Conservation (phyloP, 495 filamentous ascomycete genomes). For the Neurospora sp. region DNA sequence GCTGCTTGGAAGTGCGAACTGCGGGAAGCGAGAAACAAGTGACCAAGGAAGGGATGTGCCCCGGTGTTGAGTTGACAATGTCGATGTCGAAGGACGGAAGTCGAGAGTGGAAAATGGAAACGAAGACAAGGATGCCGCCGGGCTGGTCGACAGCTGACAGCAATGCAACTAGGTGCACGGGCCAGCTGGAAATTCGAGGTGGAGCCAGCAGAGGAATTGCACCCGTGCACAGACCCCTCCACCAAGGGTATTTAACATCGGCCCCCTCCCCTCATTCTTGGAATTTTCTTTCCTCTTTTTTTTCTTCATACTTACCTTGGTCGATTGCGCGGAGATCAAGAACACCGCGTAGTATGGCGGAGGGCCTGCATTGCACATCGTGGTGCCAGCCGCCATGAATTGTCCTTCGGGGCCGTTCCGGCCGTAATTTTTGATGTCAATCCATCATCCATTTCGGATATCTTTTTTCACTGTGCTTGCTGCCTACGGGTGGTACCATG, state of each 20-base stretch:
- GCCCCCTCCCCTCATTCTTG: neutral
- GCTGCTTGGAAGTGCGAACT: neutral
- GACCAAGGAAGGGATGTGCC: neutral
- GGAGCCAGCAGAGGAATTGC: neutral
- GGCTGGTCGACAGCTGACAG: neutral
- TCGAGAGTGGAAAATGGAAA: neutral
- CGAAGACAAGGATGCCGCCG: neutral
- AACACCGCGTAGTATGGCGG: slow-evolving; percentile 10
- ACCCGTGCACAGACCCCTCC: slow-evolving; percentile 5
- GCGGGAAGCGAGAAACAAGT: neutral
- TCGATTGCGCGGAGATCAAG: slow-evolving; percentile 14
- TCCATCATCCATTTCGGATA: slow-evolving; percentile 3
- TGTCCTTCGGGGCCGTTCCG: slow-evolving; percentile 18
- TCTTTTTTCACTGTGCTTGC: slow-evolving; percentile 12
- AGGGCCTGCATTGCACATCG: slow-evolving; percentile 18
- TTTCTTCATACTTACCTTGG: slow-evolving; percentile 20
- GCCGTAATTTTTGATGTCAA: slow-evolving; percentile 16
- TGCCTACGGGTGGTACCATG: slow-evolving; percentile 9
- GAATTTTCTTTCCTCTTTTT: slow-evolving; percentile 10
- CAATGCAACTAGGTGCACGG: neutral
- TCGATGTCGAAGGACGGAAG: neutral
- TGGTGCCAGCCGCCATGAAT: slow-evolving; percentile 14
- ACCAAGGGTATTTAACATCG: neutral
- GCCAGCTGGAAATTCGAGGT: neutral
- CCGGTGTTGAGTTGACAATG: neutral